phyloP scores from a whole-genome alignment of 352 stramenopile species.

The Globisporangium nodosum region DNA sequence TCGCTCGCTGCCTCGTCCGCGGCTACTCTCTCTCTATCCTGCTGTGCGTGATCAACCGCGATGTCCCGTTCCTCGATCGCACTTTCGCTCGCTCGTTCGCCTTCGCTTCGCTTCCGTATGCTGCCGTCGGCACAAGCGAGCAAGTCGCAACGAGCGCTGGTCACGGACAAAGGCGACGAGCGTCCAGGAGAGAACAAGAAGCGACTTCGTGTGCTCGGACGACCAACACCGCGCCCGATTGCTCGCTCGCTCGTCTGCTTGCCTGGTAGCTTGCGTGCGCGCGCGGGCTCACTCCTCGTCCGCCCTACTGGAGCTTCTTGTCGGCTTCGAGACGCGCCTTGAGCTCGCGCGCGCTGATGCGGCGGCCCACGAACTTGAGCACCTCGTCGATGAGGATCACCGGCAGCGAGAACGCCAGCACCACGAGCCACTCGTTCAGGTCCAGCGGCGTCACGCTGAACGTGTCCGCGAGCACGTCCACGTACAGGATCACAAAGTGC shows the following conservation, averaged over 20 bases:
- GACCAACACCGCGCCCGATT: no score
- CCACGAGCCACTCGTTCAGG: constrained; percentile 90
- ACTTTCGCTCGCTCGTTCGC: no score
- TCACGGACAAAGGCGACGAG: background rate
- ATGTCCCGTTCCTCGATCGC: no score
- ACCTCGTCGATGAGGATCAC: constrained; percentile 95
- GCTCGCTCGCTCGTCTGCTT: no score
- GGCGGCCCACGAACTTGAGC: constrained; percentile 89
- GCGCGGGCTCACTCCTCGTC: no score
- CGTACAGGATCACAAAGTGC: constrained; percentile 94
- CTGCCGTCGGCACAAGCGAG: background rate
- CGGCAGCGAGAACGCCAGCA: constrained; percentile 89
- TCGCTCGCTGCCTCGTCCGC: background rate
- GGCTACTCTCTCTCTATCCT: background rate
- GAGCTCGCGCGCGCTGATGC: constrained; percentile 71
- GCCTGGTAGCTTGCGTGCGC: no score
- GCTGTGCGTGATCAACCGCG: no score
- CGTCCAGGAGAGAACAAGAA: background rate
- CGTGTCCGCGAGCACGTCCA: constrained; percentile 89
- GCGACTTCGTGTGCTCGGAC: background rate
- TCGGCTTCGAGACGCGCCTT: constrained; percentile 45
- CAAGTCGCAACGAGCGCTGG: background rate
- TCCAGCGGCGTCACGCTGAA: constrained; percentile 92
- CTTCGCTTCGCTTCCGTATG: background rate
- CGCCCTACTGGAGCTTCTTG: constrained; percentile 47